Evolutionary conservation across 2,329 filamentous ascomycete genomes (phyloP), one percentile per base, ranked within the genome.

Genomic region (Calycina herbarum): DNA sequence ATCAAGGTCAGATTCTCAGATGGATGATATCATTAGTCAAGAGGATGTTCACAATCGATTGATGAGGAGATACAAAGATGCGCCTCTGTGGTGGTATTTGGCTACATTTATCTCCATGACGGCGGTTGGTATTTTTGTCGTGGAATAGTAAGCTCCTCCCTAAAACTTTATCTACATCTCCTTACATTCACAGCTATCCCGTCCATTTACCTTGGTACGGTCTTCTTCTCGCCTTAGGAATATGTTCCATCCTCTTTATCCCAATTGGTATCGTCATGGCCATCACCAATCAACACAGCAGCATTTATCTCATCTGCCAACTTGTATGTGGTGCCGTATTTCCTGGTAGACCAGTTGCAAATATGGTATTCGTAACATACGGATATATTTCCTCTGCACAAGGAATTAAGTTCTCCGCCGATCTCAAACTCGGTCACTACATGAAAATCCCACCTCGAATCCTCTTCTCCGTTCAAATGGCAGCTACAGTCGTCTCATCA

Each of bases 181-280:
- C 54, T 66, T 59, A 66, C 45, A 29, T n/a, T 42, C n/a, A 8
- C 68, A 90, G 87, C 74, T 93, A 92, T 74, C 92, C 92, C 0
- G 85, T 95, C 57, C 89, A 94, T 74, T 82, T 96, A 0, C 93
- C 93, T 0, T 96, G 93, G 90, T 95, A 95, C 73, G 93, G 93
- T 3, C 82, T 96, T 2, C 81, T 96, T 17, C 83, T 96, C 5
- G 91, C 93, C 1, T 83, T 96, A 1, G 85, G 82, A 31, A 92
- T 96, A 63, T 93, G 92, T 67, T 87, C 89, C 24, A 78, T 94
- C 63, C 89, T 96, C 67, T 96, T 96, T 79, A 92, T 96, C 66
- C 93, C 93, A 11, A 94, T 95, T 69, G 93, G 93, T 67, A 95
- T 96, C 75, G 91, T 96, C 73, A 96, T 95, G 91, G 93, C 92